These are phyloP conservation scores for Puccinia coronata DNA, from an alignment of 1,284 basidiomycete genomes.

Conservation along the genomic window DNA sequence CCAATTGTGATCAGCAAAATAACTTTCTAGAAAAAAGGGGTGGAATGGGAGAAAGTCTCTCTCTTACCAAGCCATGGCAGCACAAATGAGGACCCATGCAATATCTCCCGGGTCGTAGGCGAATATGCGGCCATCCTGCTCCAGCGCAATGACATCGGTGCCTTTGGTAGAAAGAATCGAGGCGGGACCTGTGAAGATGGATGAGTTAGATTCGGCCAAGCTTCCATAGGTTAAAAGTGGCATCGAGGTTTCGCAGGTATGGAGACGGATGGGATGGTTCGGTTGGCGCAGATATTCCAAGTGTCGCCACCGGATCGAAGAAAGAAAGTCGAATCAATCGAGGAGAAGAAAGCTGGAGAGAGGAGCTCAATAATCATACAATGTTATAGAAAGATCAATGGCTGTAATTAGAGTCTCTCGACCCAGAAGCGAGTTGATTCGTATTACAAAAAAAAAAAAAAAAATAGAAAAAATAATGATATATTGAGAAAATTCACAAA, in stretches of 20 bases:
- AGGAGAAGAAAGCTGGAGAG: background rate
- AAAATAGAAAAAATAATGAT: background rate
- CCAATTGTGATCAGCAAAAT: background rate
- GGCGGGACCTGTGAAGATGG: constrained; percentile 6
- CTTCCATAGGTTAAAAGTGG: constrained; percentile 25
- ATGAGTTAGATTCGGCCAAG: constrained; percentile 22
- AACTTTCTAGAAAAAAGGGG: background rate
- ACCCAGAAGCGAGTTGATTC: background rate
- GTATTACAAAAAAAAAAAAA: too few relatives aligned
- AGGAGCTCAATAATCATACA: background rate
- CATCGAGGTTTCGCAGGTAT: background rate
- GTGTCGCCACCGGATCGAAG: background rate
- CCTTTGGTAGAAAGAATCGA: constrained; percentile 52
- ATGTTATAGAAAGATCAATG: background rate
- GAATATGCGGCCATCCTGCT: constrained; percentile 48
- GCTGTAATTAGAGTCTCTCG: background rate
- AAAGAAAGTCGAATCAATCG: constrained; percentile 11
- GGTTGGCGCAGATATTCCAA: background rate
- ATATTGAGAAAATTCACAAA: background rate
- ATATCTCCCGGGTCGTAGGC: constrained; percentile 56
- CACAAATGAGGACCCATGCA: constrained; percentile 68
- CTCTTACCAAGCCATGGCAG: constrained; percentile 70
- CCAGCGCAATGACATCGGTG: constrained; percentile 39
- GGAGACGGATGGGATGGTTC: background rate
- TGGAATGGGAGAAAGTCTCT: too few relatives aligned